Evolutionary conservation across 2,329 filamentous ascomycete genomes (phyloP).

Genomic region (Golovinomyces cichoracearum): DNA sequence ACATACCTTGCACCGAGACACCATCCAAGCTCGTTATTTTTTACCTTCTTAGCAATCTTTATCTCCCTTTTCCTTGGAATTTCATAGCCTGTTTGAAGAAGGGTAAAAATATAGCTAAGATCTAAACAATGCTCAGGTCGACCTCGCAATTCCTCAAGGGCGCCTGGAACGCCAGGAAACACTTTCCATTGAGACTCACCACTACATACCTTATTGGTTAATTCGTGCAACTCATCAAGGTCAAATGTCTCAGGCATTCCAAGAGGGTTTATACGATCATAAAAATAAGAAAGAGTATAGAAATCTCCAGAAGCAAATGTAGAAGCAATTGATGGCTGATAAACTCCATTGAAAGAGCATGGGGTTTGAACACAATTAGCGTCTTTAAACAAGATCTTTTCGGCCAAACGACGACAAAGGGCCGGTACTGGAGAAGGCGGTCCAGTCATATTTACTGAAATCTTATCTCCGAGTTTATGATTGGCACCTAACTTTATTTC

Average conservation of each 20-base stretch:
- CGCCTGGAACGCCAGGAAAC: conserved; percentile 51
- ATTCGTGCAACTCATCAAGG: conserved; percentile 62
- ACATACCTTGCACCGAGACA: conserved; percentile 81
- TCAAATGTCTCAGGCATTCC: conserved; percentile 99
- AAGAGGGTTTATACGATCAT: conserved; percentile 72
- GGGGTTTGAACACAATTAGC: conserved; percentile 55
- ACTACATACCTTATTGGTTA: conserved; percentile 61
- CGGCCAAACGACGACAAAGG: conserved; percentile 71
- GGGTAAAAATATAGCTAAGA: conserved; percentile 81
- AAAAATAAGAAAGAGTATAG: conserved; percentile 96
- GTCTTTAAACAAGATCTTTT: conserved; percentile 78
- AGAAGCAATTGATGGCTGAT: conserved; percentile 77
- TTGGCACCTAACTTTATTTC: conserved; percentile 41
- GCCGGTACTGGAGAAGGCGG: conserved; percentile 49
- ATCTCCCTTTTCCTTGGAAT: conserved; percentile 94
- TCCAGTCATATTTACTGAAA: conserved; percentile 68
- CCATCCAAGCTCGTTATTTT: conserved; percentile 90
- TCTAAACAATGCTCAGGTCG: conserved; percentile 84
- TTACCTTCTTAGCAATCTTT: conserved; percentile 96
- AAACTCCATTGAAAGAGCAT: conserved; percentile 96
- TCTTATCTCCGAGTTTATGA: conserved; percentile 35
- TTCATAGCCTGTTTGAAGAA: conserved; percentile 87
- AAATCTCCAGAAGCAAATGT: conserved; percentile 80
- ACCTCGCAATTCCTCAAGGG: conserved; percentile 52
- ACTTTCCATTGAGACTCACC: conserved; percentile 55